Evolutionary conservation across 106 monocot species (phyloP).

Genomic region (Cymbidium sinense): DNA sequence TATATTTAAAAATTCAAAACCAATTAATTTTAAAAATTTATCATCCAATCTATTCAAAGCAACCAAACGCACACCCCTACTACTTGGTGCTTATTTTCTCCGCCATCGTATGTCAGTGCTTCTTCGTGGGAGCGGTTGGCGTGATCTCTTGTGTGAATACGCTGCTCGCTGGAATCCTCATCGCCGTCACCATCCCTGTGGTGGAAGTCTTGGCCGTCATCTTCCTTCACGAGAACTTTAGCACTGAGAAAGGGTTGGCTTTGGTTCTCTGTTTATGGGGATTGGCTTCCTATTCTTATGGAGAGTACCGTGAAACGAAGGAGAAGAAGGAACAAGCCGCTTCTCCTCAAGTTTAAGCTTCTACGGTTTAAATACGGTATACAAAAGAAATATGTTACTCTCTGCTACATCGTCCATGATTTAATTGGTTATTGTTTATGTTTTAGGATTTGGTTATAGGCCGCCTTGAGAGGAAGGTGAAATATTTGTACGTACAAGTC

Average conservation of each 20-base stretch:
- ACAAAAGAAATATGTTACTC: too few species aligned
- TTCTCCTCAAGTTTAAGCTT: neutral
- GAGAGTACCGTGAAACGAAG: slow-evolving; percentile 29
- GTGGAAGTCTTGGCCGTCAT: slow-evolving; percentile 41
- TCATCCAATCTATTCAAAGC: too few species aligned
- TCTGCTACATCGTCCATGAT: too few species aligned
- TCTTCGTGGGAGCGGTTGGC: slow-evolving; percentile 53
- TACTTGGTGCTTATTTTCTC: slow-evolving; percentile 31
- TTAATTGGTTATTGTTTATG: too few species aligned
- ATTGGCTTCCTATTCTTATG: slow-evolving; percentile 51
- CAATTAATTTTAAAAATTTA: too few species aligned
- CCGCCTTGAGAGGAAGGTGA: too few species aligned
- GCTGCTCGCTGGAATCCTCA: slow-evolving; percentile 60
- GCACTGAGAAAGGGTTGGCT: slow-evolving; percentile 39
- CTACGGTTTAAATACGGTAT: neutral
- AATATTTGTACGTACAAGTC: too few species aligned
- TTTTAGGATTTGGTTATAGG: too few species aligned
- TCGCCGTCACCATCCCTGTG: slow-evolving; percentile 48
- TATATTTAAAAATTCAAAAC: too few species aligned
- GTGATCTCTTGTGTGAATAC: slow-evolving; percentile 48
- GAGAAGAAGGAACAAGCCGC: slow-evolving; percentile 8
- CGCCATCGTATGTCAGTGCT: slow-evolving; percentile 46
- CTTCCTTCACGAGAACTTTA: slow-evolving; percentile 47
- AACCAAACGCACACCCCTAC: too few species aligned
- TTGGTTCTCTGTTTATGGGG: slow-evolving; percentile 52